phyloP scores from a whole-genome alignment of 2,329 filamentous ascomycete species.

The Aspergillus arachidicola region DNA sequence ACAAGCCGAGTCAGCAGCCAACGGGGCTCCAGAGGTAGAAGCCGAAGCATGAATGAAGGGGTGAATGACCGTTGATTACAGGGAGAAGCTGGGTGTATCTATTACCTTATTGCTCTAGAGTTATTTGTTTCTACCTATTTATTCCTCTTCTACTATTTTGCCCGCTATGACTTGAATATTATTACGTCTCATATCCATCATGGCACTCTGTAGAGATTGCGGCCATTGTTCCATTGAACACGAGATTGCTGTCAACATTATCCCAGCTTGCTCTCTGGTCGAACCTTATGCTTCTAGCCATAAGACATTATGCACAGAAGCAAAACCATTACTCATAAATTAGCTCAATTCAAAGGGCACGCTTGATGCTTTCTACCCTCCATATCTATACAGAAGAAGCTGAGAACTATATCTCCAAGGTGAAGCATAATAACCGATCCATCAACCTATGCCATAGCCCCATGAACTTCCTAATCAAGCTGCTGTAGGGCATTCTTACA shows the following conservation, averaged over 20 bases:
- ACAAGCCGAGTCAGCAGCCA: constrained; percentile 34
- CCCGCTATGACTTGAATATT: neutral
- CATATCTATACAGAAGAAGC: too few species aligned
- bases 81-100: neutral
- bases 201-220: neutral
- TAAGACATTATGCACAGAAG: neutral
- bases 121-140: constrained; percentile 7
- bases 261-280: neutral
- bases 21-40: constrained; percentile 35
- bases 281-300: neutral
- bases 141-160: constrained; percentile 15
- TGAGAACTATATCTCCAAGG: too few species aligned
- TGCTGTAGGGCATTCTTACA: too few species aligned
- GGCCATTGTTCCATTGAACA: neutral
- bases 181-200: neutral
- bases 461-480: too few species aligned
- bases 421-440: too few species aligned
- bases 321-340: neutral
- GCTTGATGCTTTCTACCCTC: neutral
- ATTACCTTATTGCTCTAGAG: neutral
- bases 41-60: constrained; percentile 17
- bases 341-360: neutral
- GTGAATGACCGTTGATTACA: neutral
- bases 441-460: too few species aligned
- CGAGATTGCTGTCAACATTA: neutral